phyloP scores from a whole-genome alignment of 2,329 filamentous ascomycete species.

The Neocucurbitaria cava region DNA sequence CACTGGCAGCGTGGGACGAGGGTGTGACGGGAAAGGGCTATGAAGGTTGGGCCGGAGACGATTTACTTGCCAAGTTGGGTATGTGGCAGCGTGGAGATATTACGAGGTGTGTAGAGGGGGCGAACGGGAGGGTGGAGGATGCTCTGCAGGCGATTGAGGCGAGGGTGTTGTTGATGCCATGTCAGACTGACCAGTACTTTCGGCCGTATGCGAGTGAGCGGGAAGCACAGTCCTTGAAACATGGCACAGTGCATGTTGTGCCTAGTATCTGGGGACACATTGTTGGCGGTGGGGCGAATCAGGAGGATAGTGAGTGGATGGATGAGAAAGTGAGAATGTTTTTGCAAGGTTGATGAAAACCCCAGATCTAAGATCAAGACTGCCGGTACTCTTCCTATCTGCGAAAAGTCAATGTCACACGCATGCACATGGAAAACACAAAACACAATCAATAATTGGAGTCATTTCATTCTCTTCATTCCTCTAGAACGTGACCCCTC shows the following conservation, averaged over 20 bases:
- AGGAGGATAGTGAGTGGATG: constrained; percentile 39
- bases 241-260: constrained; percentile 42
- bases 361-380: too few species aligned
- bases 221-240: constrained; percentile 45
- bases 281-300: constrained; percentile 47
- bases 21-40: constrained; percentile 24
- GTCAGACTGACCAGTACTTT: constrained; percentile 52
- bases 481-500: too few species aligned
- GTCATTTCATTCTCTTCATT: too few species aligned
- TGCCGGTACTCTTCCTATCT: too few species aligned
- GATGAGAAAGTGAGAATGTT: too few species aligned
- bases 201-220: constrained; percentile 48
- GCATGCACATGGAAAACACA: too few species aligned
- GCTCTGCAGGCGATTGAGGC: constrained; percentile 48
- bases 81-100: constrained; percentile 55
- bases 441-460: too few species aligned
- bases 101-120: constrained; percentile 30
- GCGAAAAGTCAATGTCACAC: too few species aligned
- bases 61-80: constrained; percentile 46
- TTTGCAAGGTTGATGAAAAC: too few species aligned
- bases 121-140: constrained; percentile 36
- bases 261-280: constrained; percentile 53
- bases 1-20: constrained; percentile 37
- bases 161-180: constrained; percentile 49
- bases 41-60: constrained; percentile 43